These are phyloP conservation scores for Trichocladium uniseriatum DNA, from an alignment of 495 filamentous ascomycete species.

Conservation along the genomic window DNA sequence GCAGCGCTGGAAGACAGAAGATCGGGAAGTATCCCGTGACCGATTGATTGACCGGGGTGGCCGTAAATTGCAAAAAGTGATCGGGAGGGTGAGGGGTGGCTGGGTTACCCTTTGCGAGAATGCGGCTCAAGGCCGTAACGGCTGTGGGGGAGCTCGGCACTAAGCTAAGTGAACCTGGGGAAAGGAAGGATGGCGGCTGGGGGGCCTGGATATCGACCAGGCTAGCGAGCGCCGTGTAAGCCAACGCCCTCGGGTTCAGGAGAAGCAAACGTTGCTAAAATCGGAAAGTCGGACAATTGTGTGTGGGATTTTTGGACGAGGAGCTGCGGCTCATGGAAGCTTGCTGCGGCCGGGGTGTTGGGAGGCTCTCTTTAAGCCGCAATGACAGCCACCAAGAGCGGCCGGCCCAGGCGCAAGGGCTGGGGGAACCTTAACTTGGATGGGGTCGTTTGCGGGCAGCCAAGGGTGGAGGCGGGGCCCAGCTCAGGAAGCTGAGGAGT, in stretches of 20 bases:
- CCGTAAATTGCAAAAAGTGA: conserved; percentile 20
- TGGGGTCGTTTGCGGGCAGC: background rate
- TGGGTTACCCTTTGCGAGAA: conserved; percentile 11
- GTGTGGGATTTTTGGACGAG: background rate
- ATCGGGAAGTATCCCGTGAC: conserved; percentile 24
- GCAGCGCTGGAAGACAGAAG: conserved; percentile 19
- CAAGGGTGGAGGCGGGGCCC: background rate
- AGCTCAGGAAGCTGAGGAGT: too few species aligned
- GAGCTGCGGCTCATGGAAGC: conserved; percentile 8
- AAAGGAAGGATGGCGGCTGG: conserved; percentile 2
- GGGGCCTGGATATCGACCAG: conserved; percentile 5
- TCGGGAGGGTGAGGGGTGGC: conserved; percentile 11
- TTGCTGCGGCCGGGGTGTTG: conserved; percentile 3
- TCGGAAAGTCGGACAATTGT: background rate
- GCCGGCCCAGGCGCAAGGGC: background rate
- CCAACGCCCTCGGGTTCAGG: background rate
- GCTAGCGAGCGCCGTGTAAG: background rate
- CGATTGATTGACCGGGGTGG: conserved; percentile 24
- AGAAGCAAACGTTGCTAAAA: background rate
- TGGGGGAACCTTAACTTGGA: background rate
- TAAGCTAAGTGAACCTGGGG: conserved; percentile 1
- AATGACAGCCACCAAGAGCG: conserved; percentile 9
- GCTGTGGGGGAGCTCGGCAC: conserved; percentile 16
- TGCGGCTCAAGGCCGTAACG: conserved; percentile 24
- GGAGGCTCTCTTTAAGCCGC: conserved; percentile 8